phyloP scores from a whole-genome alignment of 441 rosid species.

The Adansonia gregorii region DNA sequence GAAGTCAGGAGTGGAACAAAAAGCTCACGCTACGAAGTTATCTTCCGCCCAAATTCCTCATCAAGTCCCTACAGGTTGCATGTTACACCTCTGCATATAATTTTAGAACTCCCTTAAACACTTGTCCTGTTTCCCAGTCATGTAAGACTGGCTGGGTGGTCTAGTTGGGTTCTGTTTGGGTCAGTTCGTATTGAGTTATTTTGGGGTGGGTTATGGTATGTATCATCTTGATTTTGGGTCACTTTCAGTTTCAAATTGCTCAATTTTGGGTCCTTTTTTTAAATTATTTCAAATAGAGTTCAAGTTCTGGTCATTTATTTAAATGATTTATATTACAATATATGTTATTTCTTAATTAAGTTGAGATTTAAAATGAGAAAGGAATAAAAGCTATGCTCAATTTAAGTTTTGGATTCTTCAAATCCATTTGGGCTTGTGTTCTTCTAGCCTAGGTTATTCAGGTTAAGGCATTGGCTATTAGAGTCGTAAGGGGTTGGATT shows the following conservation, averaged over 20 bases:
- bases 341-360: constrained; percentile 8
- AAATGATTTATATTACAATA: background rate
- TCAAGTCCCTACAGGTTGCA: constrained; percentile 95
- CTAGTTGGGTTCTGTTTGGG: background rate
- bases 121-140: constrained; percentile 2
- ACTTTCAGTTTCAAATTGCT: constrained; percentile 3
- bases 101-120: background rate
- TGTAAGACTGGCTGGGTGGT: background rate
- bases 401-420: constrained; percentile 3
- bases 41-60: constrained; percentile 82
- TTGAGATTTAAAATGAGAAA: constrained; percentile 7
- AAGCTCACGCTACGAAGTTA: constrained; percentile 88
- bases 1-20: constrained; percentile 95
- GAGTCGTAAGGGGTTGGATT: background rate
- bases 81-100: constrained; percentile 20
- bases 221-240: constrained; percentile 8
- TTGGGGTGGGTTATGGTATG: background rate
- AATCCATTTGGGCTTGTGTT: background rate
- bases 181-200: background rate
- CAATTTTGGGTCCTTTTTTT: background rate
- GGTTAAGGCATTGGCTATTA: background rate
- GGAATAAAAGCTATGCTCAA: background rate
- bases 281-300: background rate
- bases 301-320: constrained; percentile 2
- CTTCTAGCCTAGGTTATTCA: background rate